A percentile compares a stretch with the other conserved stretches of the same genome.
Conservation (phyloP, 371 early-diverging fungal species). For the Rhizopus delemar region DNA sequence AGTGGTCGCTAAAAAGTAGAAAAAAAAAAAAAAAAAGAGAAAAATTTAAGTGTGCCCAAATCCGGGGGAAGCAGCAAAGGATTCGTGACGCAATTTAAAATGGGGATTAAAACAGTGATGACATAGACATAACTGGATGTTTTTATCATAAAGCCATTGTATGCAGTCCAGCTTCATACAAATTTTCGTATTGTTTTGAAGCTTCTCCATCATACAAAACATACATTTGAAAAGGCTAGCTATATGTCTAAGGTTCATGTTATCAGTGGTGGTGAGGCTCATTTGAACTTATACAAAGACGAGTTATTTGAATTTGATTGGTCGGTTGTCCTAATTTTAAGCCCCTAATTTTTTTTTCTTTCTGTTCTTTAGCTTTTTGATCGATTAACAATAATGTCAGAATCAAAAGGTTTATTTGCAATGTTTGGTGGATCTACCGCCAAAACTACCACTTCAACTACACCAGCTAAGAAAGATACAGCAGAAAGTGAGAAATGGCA, state of each 20-base stretch:
- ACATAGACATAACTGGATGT: background rate
- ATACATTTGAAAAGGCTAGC: too few relatives aligned
- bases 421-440: constrained; percentile 33
- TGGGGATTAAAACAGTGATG: background rate
- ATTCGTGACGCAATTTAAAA: background rate
- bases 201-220: too few relatives aligned
- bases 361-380: constrained; percentile 3
- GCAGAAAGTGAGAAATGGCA: constrained; percentile 33
- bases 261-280: too few relatives aligned
- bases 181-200: too few relatives aligned
- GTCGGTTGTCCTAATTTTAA: background rate
- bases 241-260: too few relatives aligned
- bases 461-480: constrained; percentile 9
- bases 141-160: too few relatives aligned
- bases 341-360: constrained; percentile 1
- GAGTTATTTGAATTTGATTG: background rate
- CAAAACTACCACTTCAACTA: background rate
- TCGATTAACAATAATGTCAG: constrained; percentile 12
- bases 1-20: background rate
- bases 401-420: constrained; percentile 31
- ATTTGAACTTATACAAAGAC: too few relatives aligned
- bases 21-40: background rate
- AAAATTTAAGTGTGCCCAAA: constrained; percentile 4
- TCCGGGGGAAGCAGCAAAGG: background rate
- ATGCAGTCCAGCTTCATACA: too few relatives aligned